These are phyloP conservation scores for Hypoxylon sp. DNA, from an alignment of 2,329 filamentous ascomycete genomes.

Conservation along the genomic window DNA sequence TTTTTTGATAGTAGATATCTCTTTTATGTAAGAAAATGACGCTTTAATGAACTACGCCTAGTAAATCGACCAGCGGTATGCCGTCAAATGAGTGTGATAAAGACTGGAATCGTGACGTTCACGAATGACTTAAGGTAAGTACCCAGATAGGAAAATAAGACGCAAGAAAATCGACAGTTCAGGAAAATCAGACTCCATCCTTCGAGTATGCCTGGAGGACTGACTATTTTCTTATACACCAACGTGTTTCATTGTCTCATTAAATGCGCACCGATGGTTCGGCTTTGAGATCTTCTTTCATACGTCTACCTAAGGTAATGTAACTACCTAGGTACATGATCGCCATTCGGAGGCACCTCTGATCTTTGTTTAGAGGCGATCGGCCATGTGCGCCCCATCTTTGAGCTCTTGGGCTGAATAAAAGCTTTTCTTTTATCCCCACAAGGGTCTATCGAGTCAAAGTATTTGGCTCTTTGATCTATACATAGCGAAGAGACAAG, in stretches of 20 bases:
- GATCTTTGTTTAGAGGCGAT: slow-evolving; percentile 5
- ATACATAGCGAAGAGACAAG: neutral
- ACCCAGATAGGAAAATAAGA: slow-evolving; percentile 12
- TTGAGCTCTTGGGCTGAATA: slow-evolving; percentile 8
- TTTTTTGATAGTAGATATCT: neutral
- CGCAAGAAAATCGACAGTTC: slow-evolving; percentile 29
- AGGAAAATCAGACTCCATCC: neutral
- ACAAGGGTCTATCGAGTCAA: neutral
- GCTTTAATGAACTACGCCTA: slow-evolving; percentile 13
- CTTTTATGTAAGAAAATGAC: neutral
- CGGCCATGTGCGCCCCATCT: slow-evolving; percentile 1
- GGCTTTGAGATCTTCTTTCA: slow-evolving; percentile 17
- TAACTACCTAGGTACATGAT: slow-evolving; percentile 3
- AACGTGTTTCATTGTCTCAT: slow-evolving; percentile 11
- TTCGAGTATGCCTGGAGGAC: neutral
- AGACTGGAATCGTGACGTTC: slow-evolving; percentile 35
- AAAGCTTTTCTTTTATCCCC: neutral
- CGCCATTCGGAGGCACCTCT: neutral
- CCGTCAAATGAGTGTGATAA: slow-evolving; percentile 36
- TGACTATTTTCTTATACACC: slow-evolving; percentile 30
- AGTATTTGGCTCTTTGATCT: slow-evolving; percentile 12
- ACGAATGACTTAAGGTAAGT: slow-evolving; percentile 43
- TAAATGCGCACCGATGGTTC: neutral
- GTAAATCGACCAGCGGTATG: neutral
- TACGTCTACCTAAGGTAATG: neutral